A percentile compares a stretch with the other conserved stretches of the same genome.
phyloP scores from a whole-genome alignment of 2,329 filamentous ascomycete species.

The Aspergillus piperis region DNA sequence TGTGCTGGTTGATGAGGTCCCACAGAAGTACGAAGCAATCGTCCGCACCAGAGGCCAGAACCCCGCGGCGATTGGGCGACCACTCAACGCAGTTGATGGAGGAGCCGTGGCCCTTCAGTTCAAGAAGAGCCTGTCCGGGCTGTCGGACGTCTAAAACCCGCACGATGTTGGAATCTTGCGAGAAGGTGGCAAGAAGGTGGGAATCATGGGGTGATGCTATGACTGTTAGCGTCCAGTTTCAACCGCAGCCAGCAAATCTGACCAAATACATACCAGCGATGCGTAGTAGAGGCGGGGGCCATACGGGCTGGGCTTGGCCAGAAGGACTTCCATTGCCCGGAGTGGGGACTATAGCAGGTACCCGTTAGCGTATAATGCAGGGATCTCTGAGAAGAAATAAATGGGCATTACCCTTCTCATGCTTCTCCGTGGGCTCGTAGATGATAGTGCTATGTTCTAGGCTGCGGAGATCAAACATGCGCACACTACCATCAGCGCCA shows the following conservation, averaged over 20 bases:
- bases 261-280: conserved; percentile 41
- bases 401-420: conserved; percentile 59
- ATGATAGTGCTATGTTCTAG: conserved; percentile 98
- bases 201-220: conserved; percentile 88
- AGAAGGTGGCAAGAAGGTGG: conserved; percentile 95
- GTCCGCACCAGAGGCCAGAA: conserved; percentile 87
- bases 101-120: conserved; percentile 84
- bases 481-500: conserved; percentile 93
- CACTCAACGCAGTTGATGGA: conserved; percentile 93
- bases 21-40: conserved; percentile 90
- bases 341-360: conserved; percentile 36
- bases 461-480: conserved; percentile 97
- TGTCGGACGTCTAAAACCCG: conserved; percentile 95
- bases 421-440: conserved; percentile 92
- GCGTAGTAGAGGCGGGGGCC: conserved; percentile 59
- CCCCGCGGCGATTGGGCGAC: conserved; percentile 83
- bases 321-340: conserved; percentile 66
- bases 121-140: conserved; percentile 89
- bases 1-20: conserved; percentile 77
- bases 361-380: background rate
- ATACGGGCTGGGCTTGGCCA: conserved; percentile 60
- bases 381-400: background rate
- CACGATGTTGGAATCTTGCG: conserved; percentile 86
- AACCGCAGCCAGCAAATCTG: background rate
- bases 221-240: conserved; percentile 13